phyloP scores from a whole-genome alignment of 345 rosid species.

The Heritiera fomes region DNA sequence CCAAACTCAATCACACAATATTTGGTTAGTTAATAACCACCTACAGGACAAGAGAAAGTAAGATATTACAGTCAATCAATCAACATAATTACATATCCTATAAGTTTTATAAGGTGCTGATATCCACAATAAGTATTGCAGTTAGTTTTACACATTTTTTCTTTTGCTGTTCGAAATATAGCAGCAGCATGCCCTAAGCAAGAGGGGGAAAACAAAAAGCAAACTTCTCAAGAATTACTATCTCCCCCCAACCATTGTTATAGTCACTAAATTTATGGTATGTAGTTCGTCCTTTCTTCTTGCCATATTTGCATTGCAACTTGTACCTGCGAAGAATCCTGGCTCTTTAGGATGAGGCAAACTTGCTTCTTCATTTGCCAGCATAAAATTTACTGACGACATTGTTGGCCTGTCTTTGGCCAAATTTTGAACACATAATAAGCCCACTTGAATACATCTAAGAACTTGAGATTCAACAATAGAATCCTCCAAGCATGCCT shows the following conservation, averaged over 20 bases:
- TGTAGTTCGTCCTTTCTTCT: not conserved
- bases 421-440: not conserved
- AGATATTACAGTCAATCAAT: too few relatives aligned
- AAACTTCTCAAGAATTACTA: not conserved
- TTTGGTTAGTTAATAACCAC: not conserved
- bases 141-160: not conserved
- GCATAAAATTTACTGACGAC: not conserved
- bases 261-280: not conserved
- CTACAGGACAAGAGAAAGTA: too few relatives aligned
- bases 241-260: not conserved
- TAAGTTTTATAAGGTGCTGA: not conserved
- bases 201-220: not conserved
- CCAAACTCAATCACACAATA: not conserved
- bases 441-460: not conserved
- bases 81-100: not conserved
- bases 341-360: not conserved
- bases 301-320: not conserved
- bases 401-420: constrained; percentile 2
- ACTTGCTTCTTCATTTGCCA: not conserved
- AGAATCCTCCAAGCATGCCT: not conserved
- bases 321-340: not conserved
- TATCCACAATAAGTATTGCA: not conserved
- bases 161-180: not conserved
- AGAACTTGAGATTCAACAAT: not conserved
- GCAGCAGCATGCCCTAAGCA: not conserved